Conservation (phyloP, 2,329 filamentous ascomycete genomes). For the Metarhizium guizhouense region DNA sequence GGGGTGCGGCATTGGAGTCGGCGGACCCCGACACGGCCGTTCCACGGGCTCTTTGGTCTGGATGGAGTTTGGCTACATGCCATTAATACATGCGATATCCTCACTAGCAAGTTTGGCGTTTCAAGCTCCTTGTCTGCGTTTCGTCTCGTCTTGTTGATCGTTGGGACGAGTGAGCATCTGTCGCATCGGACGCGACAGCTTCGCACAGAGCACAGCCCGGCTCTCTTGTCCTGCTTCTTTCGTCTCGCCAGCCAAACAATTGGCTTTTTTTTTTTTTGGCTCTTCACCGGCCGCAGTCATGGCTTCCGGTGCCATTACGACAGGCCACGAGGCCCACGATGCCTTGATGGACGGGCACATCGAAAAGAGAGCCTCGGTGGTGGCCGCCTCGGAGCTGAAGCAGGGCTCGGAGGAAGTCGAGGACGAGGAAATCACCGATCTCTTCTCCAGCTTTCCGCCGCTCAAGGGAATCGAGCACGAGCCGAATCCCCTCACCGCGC, state of each 20-base stretch:
- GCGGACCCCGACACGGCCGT: not conserved
- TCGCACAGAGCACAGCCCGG: not conserved
- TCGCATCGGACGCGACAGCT: not conserved
- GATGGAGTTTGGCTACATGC: not conserved
- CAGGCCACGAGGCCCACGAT: not conserved
- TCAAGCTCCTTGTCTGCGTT: not conserved
- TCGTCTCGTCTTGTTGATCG: not conserved
- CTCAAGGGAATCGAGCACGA: constrained; percentile 33
- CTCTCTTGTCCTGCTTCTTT: not conserved
- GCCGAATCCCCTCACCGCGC: constrained; percentile 41
- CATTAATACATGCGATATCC: not conserved
- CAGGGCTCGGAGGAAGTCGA: constrained; percentile 14
- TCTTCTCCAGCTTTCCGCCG: constrained; percentile 32
- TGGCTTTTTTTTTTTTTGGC: not conserved
- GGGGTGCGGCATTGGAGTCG: not conserved
- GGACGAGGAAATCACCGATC: constrained; percentile 23
- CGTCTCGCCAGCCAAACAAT: not conserved
- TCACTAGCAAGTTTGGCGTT: not conserved
- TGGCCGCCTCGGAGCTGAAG: constrained; percentile 18
- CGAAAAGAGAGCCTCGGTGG: constrained; percentile 16
- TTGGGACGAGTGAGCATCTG: not conserved
- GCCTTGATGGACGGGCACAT: not conserved
- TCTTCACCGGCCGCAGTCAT: not conserved
- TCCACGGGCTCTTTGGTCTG: not conserved
- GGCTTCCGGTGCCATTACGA: not conserved